A percentile compares a stretch with the other conserved stretches of the same genome.
Evolutionary conservation across 2,329 filamentous ascomycete genomes (phyloP).

Genomic region (Pseudocercospora musae): DNA sequence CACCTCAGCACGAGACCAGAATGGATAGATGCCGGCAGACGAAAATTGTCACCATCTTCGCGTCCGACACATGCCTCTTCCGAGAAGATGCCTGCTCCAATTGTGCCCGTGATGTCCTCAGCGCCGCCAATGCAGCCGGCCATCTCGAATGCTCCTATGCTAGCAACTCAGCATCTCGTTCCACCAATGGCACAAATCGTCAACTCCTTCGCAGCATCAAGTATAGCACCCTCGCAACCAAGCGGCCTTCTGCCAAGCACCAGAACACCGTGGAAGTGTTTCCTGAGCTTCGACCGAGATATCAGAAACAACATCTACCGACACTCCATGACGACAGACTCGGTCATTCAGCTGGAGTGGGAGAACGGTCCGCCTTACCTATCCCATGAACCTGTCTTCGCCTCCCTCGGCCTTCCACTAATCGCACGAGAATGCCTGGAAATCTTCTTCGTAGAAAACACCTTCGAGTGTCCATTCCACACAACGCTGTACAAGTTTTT

Average conservation of each 20-base stretch:
- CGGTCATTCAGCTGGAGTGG: background rate
- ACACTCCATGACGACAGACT: background rate
- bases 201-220: background rate
- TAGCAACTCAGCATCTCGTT: background rate
- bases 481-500: slow-evolving; percentile 2
- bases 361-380: background rate
- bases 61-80: background rate
- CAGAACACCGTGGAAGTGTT: background rate
- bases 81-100: background rate
- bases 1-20: slow-evolving; percentile 3
- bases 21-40: slow-evolving; percentile 1
- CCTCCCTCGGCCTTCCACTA: background rate
- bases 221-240: background rate
- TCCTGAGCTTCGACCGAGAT: background rate
- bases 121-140: background rate
- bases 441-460: slow-evolving; percentile 2
- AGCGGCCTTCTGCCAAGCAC: background rate
- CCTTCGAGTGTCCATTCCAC: slow-evolving; percentile 7
- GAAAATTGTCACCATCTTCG: background rate
- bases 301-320: background rate
- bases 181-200: background rate
- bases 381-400: background rate
- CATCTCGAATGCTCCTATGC: background rate
- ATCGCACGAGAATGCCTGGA: background rate
- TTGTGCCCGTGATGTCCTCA: background rate